Evolutionary conservation across 2,329 filamentous ascomycete species (phyloP).

Genomic region (Neofusicoccum parvum): DNA sequence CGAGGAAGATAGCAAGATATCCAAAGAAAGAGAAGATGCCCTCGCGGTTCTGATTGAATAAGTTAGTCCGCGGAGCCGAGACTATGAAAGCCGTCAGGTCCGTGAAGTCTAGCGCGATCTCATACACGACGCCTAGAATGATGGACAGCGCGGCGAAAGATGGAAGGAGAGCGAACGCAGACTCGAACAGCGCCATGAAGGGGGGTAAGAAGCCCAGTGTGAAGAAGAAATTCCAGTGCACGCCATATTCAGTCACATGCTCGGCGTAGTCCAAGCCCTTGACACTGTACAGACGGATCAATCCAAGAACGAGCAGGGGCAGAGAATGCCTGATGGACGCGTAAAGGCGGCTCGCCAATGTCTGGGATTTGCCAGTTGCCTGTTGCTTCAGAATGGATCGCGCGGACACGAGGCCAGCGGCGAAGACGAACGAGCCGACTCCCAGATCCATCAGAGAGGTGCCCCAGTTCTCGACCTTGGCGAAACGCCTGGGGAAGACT

Average conservation of each 20-base stretch:
- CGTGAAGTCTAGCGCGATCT: constrained; percentile 69
- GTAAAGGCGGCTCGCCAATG: constrained; percentile 62
- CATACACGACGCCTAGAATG: constrained; percentile 69
- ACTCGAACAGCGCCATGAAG: constrained; percentile 82
- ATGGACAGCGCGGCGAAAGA: constrained; percentile 78
- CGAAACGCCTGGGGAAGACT: constrained; percentile 90
- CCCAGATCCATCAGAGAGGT: constrained; percentile 99
- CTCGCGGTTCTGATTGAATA: constrained; percentile 89
- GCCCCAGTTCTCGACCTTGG: constrained; percentile 98
- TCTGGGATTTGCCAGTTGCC: constrained; percentile 52
- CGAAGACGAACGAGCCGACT: constrained; percentile 96
- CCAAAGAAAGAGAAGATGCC: constrained; percentile 94
- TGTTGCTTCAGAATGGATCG: constrained; percentile 74
- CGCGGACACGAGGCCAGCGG: constrained; percentile 86
- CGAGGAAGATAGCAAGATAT: constrained; percentile 92
- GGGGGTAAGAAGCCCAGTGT: constrained; percentile 86
- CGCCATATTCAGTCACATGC: constrained; percentile 94
- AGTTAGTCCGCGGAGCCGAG: constrained; percentile 73
- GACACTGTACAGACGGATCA: constrained; percentile 81
- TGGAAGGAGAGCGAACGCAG: constrained; percentile 68
- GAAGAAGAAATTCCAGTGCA: constrained; percentile 99
- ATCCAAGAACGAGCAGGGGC: constrained; percentile 77
- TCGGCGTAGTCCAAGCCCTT: constrained; percentile 96
- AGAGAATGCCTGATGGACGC: constrained; percentile 76
- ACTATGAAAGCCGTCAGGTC: constrained; percentile 81